Base-by-base conservation (phyloP, 495 filamentous ascomycete genomes). In the Glonium stellatum region DNA sequence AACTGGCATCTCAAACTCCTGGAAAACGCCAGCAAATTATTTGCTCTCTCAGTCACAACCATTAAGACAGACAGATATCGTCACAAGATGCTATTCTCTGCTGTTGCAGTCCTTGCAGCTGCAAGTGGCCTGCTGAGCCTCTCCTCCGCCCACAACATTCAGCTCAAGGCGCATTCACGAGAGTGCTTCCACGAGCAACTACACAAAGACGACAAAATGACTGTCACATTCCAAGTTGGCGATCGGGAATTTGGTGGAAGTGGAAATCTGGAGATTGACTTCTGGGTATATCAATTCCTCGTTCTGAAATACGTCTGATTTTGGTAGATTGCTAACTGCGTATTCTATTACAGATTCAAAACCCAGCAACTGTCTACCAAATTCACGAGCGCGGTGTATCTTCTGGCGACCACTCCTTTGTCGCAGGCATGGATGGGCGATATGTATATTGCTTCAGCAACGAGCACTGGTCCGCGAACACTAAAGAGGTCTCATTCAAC, bases 361-460 rank as follows among this genome's bases (percentile, higher is more conserved):
- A 92, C 69, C 93, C 93, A 18, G 66, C 75, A 53, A 80, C 81
- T 67, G 80, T 81, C 61, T 85, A 90, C 79, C 81, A 91, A 61
- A 80, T 87, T 69, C 85, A 87, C 74, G 81, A 95, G 72, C 87
- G 85, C 68, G 80, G 82, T 53, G 79, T 90, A 42, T 90, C 90
- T 47, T 89, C 87, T 70, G 95, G 93, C 63, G 92, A 96, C 76
- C 88, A 95, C 80, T 89, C 88, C 18, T 97, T 99, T 74, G 85
- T 83, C 34, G 95, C 95, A 36, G 76, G 80, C 48, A 72, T 82
- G 68, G 93, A 98, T 73, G 93, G 93, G 59, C 88, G 87, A 73
- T 96, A 88, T 78, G 77, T 82, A 59, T 98, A 98, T 82, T 98
- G 93, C 82, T 98, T 98, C 81, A 95, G 91, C 74, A 98, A 98